Base-by-base conservation (phyloP, 176 grass and related monocot species). In the Avena eriantha region DNA sequence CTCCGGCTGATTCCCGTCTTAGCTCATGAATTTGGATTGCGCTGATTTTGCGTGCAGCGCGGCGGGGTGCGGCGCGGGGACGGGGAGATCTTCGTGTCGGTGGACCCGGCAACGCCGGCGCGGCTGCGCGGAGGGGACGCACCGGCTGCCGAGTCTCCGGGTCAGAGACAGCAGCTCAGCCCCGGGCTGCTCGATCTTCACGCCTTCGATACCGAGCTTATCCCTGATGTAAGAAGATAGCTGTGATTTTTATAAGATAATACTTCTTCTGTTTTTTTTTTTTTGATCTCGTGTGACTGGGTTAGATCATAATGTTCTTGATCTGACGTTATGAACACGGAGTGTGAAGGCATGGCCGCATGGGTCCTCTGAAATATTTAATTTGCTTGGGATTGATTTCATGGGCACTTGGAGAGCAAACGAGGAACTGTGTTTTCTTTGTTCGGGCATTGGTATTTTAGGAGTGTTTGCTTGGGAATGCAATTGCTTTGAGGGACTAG, bases 121-220 rank as follows among this genome's bases (percentile, higher is more conserved):
- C 85, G 90, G 19, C 51, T 90, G 72, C 83, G 85, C 12, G 85
- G 87, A 83, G 86, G 91, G 77, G 85, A 88, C 29, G 55, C 83
- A 51, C 47, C 77, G 82, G 88, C 84, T 46, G 89, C 47, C 69
- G 89, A 79, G 26, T 88, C 89, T 23, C 85, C 85, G 57, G 83
- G 91, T 45, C 69, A 71, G 56, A 79, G 82, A 82, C 91, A 88
- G 80, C 92, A 96, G 87, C 86, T 94, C 80, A 99, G 97, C 51
- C 97, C 97, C 2, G 97, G 97, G 4, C 84, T 99, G 76, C 90
- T 99, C 84, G 97, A 99, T 87, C 90, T 99, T 69, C 97, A 99
- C 24, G 92, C 94, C 8, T 90, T 94, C 35, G 94, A 99, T 73
- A 99, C 94, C 10, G 97, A 99, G 88, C 92, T 99, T 35, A 93